Evolutionary conservation across 352 stramenopile species (phyloP), one percentile per base, ranked within the genome.

Genomic region (Globisporangium acanthophoron): DNA sequence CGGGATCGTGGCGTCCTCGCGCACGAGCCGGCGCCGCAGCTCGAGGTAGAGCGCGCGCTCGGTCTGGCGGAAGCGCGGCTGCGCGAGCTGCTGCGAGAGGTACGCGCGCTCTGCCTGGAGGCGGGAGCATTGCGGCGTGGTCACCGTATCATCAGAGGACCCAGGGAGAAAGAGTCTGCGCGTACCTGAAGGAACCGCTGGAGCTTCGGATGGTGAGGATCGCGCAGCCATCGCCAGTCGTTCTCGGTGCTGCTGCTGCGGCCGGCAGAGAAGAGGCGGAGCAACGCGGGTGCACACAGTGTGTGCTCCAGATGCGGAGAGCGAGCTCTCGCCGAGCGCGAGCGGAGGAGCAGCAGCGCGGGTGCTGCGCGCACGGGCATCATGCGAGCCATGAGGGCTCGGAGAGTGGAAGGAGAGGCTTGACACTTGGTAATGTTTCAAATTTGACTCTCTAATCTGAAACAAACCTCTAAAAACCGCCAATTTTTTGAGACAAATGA

Each of bases 21-120:
- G 77, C 46, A 86, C 54, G 13, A 88, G 52, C 3, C 83, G 78
- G 20, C 83, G 73, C 0, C 75, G 78, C 48, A 94, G 73, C 46
- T 94, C 84, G 21, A 73, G 52, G 58, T 88, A 87, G 31, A 90
- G 70, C 20, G 79, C 58, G 21, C 80, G 74, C 64, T 91, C 81
- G 24, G 85, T 66, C 52, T 61, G 65, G 9, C 76, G 77, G 51
- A 90, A 89, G 11, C 73, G 70, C 9, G 74, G 74, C 61, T 85
- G 81, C 48, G 59, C 49, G 21, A 90, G 52, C 51, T 79, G 71
- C 35, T 86, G 66, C 3, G 65, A 58, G 20, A 91, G 51, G 52
- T 88, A 88, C 24, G 59, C 56, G 12, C 71, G 67, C 59, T 91
- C 80, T 39, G 78, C 50, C 49, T 61, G 52, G n/a, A 8, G 21